phyloP scores from a whole-genome alignment of 306 rosid species.

The Vigna nakashimae region DNA sequence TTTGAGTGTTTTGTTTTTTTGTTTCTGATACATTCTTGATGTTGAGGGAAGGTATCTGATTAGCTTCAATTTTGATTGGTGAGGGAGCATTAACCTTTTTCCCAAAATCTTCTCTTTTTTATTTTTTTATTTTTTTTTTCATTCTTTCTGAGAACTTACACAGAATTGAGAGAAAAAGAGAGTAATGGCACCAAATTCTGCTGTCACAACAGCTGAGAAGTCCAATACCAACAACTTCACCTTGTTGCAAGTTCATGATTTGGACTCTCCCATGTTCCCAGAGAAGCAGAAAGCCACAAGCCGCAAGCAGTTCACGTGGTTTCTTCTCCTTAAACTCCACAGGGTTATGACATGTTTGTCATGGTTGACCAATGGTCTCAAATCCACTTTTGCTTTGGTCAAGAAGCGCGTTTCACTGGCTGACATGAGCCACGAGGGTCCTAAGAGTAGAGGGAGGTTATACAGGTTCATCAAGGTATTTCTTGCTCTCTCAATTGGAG shows the following conservation, averaged over 20 bases:
- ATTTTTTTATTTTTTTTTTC: not conserved
- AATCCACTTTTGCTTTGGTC: slow-evolving; percentile 52
- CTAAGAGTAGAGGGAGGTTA: slow-evolving; percentile 67
- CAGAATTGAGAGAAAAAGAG: not conserved
- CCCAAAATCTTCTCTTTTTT: slow-evolving; percentile 23
- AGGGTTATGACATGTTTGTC: slow-evolving; percentile 69
- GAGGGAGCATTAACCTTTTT: slow-evolving; percentile 12
- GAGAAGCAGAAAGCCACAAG: slow-evolving; percentile 76
- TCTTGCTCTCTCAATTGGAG: slow-evolving; percentile 69
- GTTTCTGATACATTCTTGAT: slow-evolving; percentile 13
- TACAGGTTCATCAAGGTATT: slow-evolving; percentile 74
- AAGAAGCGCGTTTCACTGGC: slow-evolving; percentile 76
- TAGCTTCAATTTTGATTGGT: slow-evolving; percentile 24
- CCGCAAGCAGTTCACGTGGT: slow-evolving; percentile 84
- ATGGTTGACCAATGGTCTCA: slow-evolving; percentile 68
- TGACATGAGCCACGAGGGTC: slow-evolving; percentile 64
- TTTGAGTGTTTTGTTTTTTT: slow-evolving; percentile 22
- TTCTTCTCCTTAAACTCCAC: slow-evolving; percentile 85
- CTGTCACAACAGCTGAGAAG: slow-evolving; percentile 66
- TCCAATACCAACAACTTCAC: slow-evolving; percentile 45
- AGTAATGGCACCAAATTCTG: slow-evolving; percentile 77
- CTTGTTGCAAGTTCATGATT: slow-evolving; percentile 55
- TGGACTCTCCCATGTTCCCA: slow-evolving; percentile 61
- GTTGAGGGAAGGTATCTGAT: slow-evolving; percentile 36
- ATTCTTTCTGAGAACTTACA: not conserved